phyloP scores from a whole-genome alignment of 2,329 filamentous ascomycete genomes.

The Truncatella angustata region DNA sequence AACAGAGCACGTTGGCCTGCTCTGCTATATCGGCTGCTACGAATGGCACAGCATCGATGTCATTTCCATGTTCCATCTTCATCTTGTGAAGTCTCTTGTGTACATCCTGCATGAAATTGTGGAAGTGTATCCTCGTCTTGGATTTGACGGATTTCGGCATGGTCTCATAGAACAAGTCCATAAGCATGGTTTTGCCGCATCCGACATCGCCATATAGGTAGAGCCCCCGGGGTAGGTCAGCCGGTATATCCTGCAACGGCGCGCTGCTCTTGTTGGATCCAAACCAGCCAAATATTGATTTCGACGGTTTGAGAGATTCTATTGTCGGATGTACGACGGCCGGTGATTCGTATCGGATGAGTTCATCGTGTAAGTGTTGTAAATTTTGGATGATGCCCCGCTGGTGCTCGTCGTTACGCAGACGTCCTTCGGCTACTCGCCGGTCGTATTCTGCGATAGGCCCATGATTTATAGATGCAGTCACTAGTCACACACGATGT shows the following conservation, averaged over 20 bases:
- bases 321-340: slow-evolving; percentile 74
- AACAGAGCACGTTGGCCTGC: slow-evolving; percentile 82
- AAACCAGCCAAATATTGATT: slow-evolving; percentile 61
- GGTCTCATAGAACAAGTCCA: slow-evolving; percentile 97
- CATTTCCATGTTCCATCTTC: slow-evolving; percentile 85
- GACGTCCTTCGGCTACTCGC: slow-evolving; percentile 68
- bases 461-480: slow-evolving; percentile 39
- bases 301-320: slow-evolving; percentile 62
- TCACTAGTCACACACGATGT: not conserved
- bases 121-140: slow-evolving; percentile 95
- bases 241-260: slow-evolving; percentile 56
- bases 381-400: slow-evolving; percentile 86
- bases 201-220: slow-evolving; percentile 98
- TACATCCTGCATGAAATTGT: slow-evolving; percentile 99
- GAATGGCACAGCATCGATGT: slow-evolving; percentile 87
- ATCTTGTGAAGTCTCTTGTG: slow-evolving; percentile 87
- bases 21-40: slow-evolving; percentile 93
- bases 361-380: slow-evolving; percentile 83
- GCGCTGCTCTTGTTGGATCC: slow-evolving; percentile 41
- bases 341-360: slow-evolving; percentile 71
- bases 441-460: slow-evolving; percentile 87
- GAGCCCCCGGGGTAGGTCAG: slow-evolving; percentile 78
- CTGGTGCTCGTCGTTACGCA: slow-evolving; percentile 90
- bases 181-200: slow-evolving; percentile 98
- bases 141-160: slow-evolving; percentile 74